Conservation (phyloP, 768 basidiomycete species). For the Rhizopogon vulgaris region DNA sequence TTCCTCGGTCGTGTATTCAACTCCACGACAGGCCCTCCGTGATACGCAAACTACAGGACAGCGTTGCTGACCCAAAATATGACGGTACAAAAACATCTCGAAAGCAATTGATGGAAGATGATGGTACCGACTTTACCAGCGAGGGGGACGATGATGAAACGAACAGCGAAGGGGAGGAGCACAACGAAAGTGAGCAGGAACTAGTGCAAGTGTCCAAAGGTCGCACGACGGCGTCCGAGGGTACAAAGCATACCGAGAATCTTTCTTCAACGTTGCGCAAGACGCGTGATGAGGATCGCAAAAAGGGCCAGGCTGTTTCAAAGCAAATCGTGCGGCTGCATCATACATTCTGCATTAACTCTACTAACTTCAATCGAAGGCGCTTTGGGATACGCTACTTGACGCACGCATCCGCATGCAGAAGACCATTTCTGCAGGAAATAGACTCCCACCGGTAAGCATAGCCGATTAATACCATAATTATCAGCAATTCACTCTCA, state of each 20-base stretch:
- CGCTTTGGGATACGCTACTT: constrained; percentile 79
- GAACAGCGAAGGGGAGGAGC: constrained; percentile 5
- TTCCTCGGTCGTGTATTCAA: neutral
- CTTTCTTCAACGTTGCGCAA: constrained; percentile 48
- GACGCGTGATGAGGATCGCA: constrained; percentile 61
- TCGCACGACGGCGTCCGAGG: constrained; percentile 8
- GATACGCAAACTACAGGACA: constrained; percentile 59
- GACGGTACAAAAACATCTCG: constrained; percentile 61
- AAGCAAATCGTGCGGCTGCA: constrained; percentile 66
- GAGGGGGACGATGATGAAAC: constrained; percentile 23
- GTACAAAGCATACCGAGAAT: constrained; percentile 27
- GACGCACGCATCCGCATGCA: constrained; percentile 91
- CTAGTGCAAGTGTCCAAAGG: constrained; percentile 4
- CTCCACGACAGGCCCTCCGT: constrained; percentile 51
- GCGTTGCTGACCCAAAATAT: constrained; percentile 74
- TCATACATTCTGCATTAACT: constrained; percentile 4
- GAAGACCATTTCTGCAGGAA: constrained; percentile 63
- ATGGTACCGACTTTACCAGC: constrained; percentile 11
- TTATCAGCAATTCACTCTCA: constrained; percentile 9
- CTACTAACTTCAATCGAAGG: constrained; percentile 33
- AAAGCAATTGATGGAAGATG: constrained; percentile 43
- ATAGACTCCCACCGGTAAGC: constrained; percentile 60
- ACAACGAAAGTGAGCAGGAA: constrained; percentile 9
- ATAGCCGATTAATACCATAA: neutral
- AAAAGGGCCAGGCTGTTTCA: constrained; percentile 80